Base-by-base conservation (phyloP, 2,329 filamentous ascomycete genomes). In the Dactylonectria macrodidyma region DNA sequence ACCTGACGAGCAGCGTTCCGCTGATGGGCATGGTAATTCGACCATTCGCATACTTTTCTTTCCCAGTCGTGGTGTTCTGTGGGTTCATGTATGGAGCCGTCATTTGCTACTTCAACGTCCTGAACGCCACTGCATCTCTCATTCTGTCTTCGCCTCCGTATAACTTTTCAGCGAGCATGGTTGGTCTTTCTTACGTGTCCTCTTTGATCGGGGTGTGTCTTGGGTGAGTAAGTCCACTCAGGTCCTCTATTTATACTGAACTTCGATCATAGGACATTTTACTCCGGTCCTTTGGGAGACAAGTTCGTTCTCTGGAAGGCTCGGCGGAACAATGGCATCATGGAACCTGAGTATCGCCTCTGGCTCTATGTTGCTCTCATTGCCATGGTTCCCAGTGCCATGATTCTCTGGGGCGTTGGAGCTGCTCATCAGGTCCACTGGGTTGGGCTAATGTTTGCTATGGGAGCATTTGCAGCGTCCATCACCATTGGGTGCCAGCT, bases 401-500 rank as follows among this genome's bases (percentile, higher is more conserved):
- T 87, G 22, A 80, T 87, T 52, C 69, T 85, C 4, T 87, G 84
- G 85, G 85, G 85, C 41, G 83, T 87, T 1, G 85, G 85, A 5
- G 79, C 72, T 72, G 5, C 75, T 78, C n/a, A n/a, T 44, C 50
- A 74, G 7, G 66, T 81, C 9, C 80, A 81, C 59, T 81, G 77
- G 76, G 75, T 79, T 30, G 79, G 78, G 5, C 68, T 81, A 12
- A 67, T 78, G 1, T 75, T 81, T 48, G 80, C 77, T 30, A 78
- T 81, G 67, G 76, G 77, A 11, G 71, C 71, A 5, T 70, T 76
- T 2, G 75, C 77, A 1, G 41, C 14, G 16, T 44, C 41, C 6
- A 44, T 44, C 16, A 77, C 77, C 24, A 76, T 77, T 3, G 75
- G 78, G 22, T 77, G 78, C 14, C 57, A 78, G n/a, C 69, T 81